phyloP scores from a whole-genome alignment of 2,329 filamentous ascomycete genomes.

The Sporothrix mexicana region DNA sequence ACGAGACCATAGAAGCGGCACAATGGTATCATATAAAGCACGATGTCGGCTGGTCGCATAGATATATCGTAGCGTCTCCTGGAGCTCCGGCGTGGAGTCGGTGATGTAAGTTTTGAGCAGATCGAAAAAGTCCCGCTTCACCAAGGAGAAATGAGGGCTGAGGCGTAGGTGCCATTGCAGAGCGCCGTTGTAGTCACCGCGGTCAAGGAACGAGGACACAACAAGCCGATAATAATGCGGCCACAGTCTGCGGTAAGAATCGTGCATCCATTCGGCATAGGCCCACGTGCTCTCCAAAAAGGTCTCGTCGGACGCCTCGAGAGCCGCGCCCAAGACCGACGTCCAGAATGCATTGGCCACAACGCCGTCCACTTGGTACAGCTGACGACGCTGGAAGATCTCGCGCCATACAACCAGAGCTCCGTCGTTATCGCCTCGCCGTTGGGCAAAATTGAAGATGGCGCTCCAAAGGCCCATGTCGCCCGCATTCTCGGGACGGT shows the following conservation, averaged over 20 bases:
- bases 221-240: slow-evolving; percentile 57
- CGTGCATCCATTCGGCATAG: slow-evolving; percentile 53
- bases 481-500: slow-evolving; percentile 40
- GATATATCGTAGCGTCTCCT: slow-evolving; percentile 51
- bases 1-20: slow-evolving; percentile 58
- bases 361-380: slow-evolving; percentile 40
- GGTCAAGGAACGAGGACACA: slow-evolving; percentile 52
- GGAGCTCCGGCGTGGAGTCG: slow-evolving; percentile 47
- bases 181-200: slow-evolving; percentile 48
- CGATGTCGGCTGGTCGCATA: slow-evolving; percentile 54
- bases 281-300: slow-evolving; percentile 47
- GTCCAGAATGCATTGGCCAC: slow-evolving; percentile 43
- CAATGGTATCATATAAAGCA: slow-evolving; percentile 56
- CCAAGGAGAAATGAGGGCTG: slow-evolving; percentile 51
- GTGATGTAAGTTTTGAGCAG: slow-evolving; percentile 47
- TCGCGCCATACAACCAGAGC: slow-evolving; percentile 42
- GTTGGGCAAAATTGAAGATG: slow-evolving; percentile 43
- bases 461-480: slow-evolving; percentile 45
- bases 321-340: slow-evolving; percentile 44
- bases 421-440: slow-evolving; percentile 40
- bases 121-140: slow-evolving; percentile 49
- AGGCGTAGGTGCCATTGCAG: slow-evolving; percentile 57
- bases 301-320: slow-evolving; percentile 43
- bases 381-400: slow-evolving; percentile 38
- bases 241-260: slow-evolving; percentile 51